Conservation (phyloP, 1,284 basidiomycete genomes). For the Pascua sp. region DNA sequence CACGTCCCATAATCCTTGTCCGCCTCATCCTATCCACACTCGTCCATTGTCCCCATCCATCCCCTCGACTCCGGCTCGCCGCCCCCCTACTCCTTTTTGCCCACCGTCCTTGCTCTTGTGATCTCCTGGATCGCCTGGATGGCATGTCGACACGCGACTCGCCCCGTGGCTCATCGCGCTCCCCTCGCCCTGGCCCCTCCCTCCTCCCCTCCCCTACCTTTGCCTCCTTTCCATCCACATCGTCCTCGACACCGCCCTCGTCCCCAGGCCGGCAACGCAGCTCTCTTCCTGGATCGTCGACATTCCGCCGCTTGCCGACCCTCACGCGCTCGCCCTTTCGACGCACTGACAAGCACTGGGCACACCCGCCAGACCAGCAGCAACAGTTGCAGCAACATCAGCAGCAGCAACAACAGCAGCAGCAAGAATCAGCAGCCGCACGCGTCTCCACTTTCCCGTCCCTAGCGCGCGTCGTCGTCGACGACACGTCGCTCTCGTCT, state of each 20-base stretch:
- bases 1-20: neutral
- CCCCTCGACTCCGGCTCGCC: no score
- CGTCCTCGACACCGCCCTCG: neutral
- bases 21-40: neutral
- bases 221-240: neutral
- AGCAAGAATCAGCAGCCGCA: neutral
- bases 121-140: neutral
- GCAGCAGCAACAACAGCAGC: neutral
- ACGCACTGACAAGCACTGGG: constrained; percentile 23
- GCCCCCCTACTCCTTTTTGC: neutral
- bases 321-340: constrained; percentile 34
- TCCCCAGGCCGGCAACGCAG: constrained; percentile 20
- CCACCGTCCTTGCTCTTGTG: neutral
- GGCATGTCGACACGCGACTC: no score
- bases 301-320: constrained; percentile 33
- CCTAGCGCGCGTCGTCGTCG: constrained; percentile 18
- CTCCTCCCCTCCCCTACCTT: neutral
- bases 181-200: neutral
- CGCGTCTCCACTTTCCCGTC: constrained; percentile 15
- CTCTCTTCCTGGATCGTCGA: constrained; percentile 29
- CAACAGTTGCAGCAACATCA: neutral
- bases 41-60: neutral
- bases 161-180: neutral
- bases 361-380: neutral
- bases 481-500: constrained; percentile 19